Evolutionary conservation across 2,329 filamentous ascomycete genomes (phyloP).

Genomic region (Tolypocladium tropicale): DNA sequence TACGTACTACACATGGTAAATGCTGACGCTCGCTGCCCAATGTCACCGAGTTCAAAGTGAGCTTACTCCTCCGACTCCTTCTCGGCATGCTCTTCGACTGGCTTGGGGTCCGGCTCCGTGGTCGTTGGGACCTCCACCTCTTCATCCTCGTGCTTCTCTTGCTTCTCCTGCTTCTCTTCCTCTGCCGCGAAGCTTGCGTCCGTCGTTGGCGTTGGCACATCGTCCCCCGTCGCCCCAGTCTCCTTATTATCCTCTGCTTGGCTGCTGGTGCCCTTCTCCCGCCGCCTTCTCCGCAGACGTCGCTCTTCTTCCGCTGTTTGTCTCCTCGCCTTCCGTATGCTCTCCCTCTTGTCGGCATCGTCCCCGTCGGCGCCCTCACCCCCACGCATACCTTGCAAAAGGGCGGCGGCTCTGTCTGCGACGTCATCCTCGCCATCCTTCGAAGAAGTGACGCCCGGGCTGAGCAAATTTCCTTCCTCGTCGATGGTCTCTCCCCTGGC

Average conservation of each 20-base stretch:
- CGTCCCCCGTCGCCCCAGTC: constrained; percentile 8
- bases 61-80: constrained; percentile 3
- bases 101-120: not conserved
- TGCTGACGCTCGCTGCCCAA: constrained; percentile 7
- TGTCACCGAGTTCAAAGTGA: constrained; percentile 8
- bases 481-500: constrained; percentile 26
- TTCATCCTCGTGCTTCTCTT: constrained; percentile 2
- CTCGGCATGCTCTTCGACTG: constrained; percentile 7
- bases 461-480: constrained; percentile 41
- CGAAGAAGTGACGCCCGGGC: constrained; percentile 36
- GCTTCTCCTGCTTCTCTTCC: constrained; percentile 3
- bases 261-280: constrained; percentile 44
- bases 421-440: constrained; percentile 57
- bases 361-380: constrained; percentile 46
- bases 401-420: constrained; percentile 70
- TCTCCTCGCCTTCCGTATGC: constrained; percentile 48
- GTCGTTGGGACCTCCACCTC: constrained; percentile 7
- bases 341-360: constrained; percentile 43
- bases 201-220: constrained; percentile 3
- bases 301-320: constrained; percentile 76
- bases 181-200: constrained; percentile 5
- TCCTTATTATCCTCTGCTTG: constrained; percentile 16
- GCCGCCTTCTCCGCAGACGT: constrained; percentile 52
- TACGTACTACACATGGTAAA: constrained; percentile 22
- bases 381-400: constrained; percentile 75